Evolutionary conservation across 2,329 filamentous ascomycete genomes (phyloP).

Genomic region (Microascus cirrosus): DNA sequence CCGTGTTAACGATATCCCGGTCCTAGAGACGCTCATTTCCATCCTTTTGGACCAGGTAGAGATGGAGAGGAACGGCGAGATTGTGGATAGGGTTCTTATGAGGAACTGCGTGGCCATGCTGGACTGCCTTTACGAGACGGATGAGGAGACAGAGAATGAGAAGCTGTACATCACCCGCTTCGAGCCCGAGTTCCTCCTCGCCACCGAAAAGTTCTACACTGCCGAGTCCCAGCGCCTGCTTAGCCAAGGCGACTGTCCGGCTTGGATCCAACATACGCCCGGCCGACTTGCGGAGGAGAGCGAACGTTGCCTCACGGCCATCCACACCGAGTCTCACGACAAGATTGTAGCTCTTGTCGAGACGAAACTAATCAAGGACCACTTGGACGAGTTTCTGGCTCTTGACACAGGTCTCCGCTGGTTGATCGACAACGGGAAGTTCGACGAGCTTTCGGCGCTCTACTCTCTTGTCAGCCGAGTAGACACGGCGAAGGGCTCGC

Average conservation of each 20-base stretch:
- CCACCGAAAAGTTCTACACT: constrained; percentile 64
- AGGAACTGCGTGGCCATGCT: constrained; percentile 83
- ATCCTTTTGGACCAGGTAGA: constrained; percentile 84
- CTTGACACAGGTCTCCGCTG: constrained; percentile 78
- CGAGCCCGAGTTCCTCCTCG: constrained; percentile 63
- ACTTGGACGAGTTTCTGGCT: constrained; percentile 70
- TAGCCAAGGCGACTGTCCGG: constrained; percentile 65
- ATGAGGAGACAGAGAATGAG: constrained; percentile 63
- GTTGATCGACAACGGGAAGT: constrained; percentile 85
- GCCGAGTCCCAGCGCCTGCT: constrained; percentile 65
- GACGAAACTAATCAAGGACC: constrained; percentile 63
- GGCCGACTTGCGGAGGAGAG: constrained; percentile 69
- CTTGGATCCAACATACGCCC: constrained; percentile 69
- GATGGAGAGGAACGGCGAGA: constrained; percentile 83
- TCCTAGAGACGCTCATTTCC: constrained; percentile 66
- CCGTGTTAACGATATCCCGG: constrained; percentile 34
- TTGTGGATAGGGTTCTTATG: constrained; percentile 73
- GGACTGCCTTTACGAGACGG: constrained; percentile 73
- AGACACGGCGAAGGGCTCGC: constrained; percentile 58
- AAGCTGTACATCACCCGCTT: constrained; percentile 80
- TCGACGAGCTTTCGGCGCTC: constrained; percentile 67
- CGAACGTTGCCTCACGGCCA: constrained; percentile 70
- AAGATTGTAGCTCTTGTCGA: constrained; percentile 74
- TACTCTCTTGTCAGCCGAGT: constrained; percentile 72
- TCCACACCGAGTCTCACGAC: constrained; percentile 59